These are phyloP conservation scores for Diaporthe batatas DNA, from an alignment of 2,329 filamentous ascomycete species.

Conservation along the genomic window DNA sequence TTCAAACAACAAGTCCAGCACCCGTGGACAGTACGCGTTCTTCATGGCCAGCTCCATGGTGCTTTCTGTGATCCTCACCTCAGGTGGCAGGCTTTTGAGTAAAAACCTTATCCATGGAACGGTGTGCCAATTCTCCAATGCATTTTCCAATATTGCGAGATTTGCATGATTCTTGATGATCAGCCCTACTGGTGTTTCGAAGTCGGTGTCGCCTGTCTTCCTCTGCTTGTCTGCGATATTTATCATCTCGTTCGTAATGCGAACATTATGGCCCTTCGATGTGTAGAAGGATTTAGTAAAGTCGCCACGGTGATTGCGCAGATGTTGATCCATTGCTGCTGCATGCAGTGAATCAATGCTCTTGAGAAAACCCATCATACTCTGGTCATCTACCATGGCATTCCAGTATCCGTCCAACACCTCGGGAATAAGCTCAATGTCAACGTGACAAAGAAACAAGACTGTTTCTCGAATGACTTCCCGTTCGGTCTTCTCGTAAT, in stretches of 20 bases:
- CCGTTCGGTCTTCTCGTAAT: neutral
- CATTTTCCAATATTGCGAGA: neutral
- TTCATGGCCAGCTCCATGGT: neutral
- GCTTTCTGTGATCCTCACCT: neutral
- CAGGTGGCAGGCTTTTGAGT: neutral
- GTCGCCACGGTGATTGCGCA: neutral
- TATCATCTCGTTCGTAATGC: conserved; percentile 6
- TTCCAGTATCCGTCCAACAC: neutral
- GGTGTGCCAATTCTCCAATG: neutral
- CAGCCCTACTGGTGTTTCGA: neutral
- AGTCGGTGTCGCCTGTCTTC: neutral
- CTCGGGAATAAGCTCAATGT: neutral
- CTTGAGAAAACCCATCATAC: neutral
- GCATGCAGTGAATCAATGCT: neutral
- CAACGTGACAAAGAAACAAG: neutral
- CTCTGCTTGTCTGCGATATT: neutral
- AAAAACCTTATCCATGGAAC: neutral
- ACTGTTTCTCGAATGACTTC: neutral
- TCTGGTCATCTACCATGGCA: conserved; percentile 1
- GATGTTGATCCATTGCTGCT: conserved; percentile 1
- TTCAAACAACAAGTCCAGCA: neutral
- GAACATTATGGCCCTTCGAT: neutral
- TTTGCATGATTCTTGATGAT: neutral
- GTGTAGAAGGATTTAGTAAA: neutral
- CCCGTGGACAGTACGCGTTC: neutral